Percentiles rank a stretch among this genome's conserved stretches.
These are phyloP conservation scores for Talaromyces sp. DNA, from an alignment of 2,329 filamentous ascomycete species.

Conservation along the genomic window DNA sequence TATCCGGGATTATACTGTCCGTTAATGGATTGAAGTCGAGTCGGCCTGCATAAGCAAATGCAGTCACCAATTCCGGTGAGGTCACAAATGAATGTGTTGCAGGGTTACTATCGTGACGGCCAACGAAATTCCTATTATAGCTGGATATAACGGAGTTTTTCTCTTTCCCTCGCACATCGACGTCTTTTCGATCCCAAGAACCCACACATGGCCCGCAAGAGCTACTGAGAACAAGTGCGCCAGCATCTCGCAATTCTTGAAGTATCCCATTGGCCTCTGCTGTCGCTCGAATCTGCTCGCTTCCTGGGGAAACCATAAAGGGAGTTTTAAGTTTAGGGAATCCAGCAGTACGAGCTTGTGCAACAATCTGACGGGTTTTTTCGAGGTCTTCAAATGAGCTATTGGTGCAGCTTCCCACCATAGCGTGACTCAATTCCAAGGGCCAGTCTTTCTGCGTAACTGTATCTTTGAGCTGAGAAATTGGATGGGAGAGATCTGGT, in stretches of 20 bases:
- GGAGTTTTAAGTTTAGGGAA: conserved; percentile 91
- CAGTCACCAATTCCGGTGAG: conserved; percentile 83
- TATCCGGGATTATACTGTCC: conserved; percentile 72
- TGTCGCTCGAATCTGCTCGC: conserved; percentile 91
- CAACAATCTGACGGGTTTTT: neutral
- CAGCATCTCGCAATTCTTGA: conserved; percentile 91
- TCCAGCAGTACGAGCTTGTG: conserved; percentile 71
- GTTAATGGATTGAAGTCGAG: conserved; percentile 93
- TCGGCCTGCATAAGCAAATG: conserved; percentile 74
- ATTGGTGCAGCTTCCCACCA: conserved; percentile 99
- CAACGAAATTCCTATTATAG: conserved; percentile 99
- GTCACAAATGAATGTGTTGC: conserved; percentile 91
- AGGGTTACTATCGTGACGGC: conserved; percentile 92
- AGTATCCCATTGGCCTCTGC: conserved; percentile 87
- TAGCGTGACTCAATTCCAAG: conserved; percentile 87
- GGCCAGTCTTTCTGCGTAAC: conserved; percentile 95
- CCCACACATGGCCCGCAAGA: conserved; percentile 90
- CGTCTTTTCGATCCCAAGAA: conserved; percentile 89
- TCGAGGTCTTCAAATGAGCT: conserved; percentile 75
- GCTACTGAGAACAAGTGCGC: conserved; percentile 89
- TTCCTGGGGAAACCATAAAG: conserved; percentile 93
- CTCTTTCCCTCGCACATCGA: conserved; percentile 73
- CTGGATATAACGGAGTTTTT: conserved; percentile 96
- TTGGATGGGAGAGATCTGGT: conserved; percentile 92
- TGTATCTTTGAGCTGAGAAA: conserved; percentile 92